Percentiles rank a stretch among this genome's conserved stretches.
Conservation (phyloP, 129 eudicot genomes). For the Glebionis coronaria region DNA sequence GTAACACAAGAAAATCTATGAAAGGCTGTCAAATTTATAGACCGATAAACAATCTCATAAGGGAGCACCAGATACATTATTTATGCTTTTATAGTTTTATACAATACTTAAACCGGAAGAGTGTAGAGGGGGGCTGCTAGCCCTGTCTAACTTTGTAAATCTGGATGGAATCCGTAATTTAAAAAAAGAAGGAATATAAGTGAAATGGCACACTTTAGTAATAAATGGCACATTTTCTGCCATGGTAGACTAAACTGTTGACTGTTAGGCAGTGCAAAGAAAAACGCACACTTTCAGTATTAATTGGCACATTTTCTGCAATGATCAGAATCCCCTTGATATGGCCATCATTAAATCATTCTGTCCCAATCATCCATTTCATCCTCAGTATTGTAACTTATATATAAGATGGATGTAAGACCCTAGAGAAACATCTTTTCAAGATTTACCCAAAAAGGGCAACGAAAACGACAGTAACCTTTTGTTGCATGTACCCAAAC, state of each 20-base stretch:
- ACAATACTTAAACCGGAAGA: too few relatives aligned
- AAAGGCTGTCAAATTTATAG: neutral
- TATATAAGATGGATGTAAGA: neutral
- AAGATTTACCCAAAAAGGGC: neutral
- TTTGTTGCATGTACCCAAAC: neutral
- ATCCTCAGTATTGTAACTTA: neutral
- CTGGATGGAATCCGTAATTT: too few relatives aligned
- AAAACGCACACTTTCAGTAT: too few relatives aligned
- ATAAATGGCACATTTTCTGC: too few relatives aligned
- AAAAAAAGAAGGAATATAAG: too few relatives aligned
- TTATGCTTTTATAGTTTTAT: neutral
- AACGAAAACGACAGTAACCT: neutral
- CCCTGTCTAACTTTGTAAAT: too few relatives aligned
- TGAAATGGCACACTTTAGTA: too few relatives aligned
- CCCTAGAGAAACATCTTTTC: neutral
- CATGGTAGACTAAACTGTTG: neutral
- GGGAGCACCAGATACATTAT: neutral
- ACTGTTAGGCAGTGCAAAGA: neutral
- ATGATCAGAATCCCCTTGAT: conserved; percentile 7
- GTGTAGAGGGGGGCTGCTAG: too few relatives aligned
- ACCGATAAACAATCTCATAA: neutral
- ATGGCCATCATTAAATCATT: neutral
- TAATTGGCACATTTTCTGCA: neutral
- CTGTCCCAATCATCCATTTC: neutral
- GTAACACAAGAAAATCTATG: neutral